phyloP scores from a whole-genome alignment of 495 filamentous ascomycete genomes.

The Podospora appendiculata region DNA sequence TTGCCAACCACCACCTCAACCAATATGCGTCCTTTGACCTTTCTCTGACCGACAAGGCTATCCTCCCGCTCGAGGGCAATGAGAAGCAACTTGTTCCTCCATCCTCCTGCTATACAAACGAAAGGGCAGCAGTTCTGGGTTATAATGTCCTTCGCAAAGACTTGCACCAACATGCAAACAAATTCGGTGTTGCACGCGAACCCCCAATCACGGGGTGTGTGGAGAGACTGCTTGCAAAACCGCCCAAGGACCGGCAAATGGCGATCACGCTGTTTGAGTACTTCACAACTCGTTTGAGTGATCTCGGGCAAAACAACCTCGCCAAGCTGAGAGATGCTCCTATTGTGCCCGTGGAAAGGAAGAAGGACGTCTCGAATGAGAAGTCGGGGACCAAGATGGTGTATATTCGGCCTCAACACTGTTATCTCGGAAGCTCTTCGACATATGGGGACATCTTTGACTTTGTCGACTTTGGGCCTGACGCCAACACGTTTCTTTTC shows the following conservation, averaged over 20 bases:
- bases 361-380: constrained; percentile 9
- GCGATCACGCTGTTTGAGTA: constrained; percentile 73
- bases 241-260: constrained; percentile 54
- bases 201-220: constrained; percentile 71
- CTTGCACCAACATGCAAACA: constrained; percentile 64
- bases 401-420: constrained; percentile 53
- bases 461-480: constrained; percentile 85
- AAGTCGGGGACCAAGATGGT: constrained; percentile 19
- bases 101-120: constrained; percentile 74
- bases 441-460: constrained; percentile 87
- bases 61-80: constrained; percentile 64
- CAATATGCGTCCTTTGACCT: constrained; percentile 59
- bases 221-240: constrained; percentile 56
- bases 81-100: constrained; percentile 58
- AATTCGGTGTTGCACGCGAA: constrained; percentile 75
- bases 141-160: constrained; percentile 69
- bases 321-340: constrained; percentile 50
- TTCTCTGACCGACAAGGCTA: constrained; percentile 47
- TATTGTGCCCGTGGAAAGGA: constrained; percentile 61
- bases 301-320: constrained; percentile 56
- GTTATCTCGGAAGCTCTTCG: constrained; percentile 68
- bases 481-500: constrained; percentile 82
- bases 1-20: constrained; percentile 69
- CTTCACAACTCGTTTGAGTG: constrained; percentile 63
- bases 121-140: constrained; percentile 64